Base-by-base conservation (phyloP, 2,329 filamentous ascomycete genomes). In the Davidsoniella australis region DNA sequence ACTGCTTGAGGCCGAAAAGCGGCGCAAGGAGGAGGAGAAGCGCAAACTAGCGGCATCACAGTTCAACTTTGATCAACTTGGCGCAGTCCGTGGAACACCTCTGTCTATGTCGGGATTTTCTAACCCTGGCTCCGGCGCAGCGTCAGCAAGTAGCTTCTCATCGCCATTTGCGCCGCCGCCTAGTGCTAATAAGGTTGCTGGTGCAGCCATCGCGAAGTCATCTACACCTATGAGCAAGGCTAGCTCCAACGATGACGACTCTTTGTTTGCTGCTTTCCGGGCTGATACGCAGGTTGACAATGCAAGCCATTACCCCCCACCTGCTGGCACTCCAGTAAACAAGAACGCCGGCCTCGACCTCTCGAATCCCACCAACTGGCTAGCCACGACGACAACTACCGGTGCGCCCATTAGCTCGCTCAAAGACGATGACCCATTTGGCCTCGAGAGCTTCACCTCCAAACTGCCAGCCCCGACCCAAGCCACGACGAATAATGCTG, bases 381-480 rank as follows among this genome's bases (percentile, higher is more conserved):
- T 58, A 20, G 57, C 65, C 48, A 60, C 65, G 23, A 41, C 59
- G 3, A 52, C 56, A 16, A 55, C 63, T 1, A 59, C 60, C 48
- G 57, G 58, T 41, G 60, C 58, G 9, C 61, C 57, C 0, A 65
- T 78, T 54, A 38, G 37, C 29, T 33, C 14, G 66, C 62, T 10
- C 26, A 81, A 89, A 51, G 85, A 94, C 57, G 86, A 94, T 59
- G 86, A 94, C 59, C 85, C 87, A 2, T 95, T 96, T 61, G 89
- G 85, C 1, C 67, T 95, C 36, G 80, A 71, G 52, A 69, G 81
- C 55, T 61, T 86, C 58, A 74, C 75, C 55, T 49, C 26, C 44
- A 66, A 56, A 41, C 57, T 26, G 50, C 14, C 41, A 16, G 26
- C 20, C 38, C 39, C 45, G 23, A 24, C 47, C n/a, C 61, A 60